Evolutionary conservation across 2,329 filamentous ascomycete genomes (phyloP).

Genomic region (Daldinia eschscholtzii): DNA sequence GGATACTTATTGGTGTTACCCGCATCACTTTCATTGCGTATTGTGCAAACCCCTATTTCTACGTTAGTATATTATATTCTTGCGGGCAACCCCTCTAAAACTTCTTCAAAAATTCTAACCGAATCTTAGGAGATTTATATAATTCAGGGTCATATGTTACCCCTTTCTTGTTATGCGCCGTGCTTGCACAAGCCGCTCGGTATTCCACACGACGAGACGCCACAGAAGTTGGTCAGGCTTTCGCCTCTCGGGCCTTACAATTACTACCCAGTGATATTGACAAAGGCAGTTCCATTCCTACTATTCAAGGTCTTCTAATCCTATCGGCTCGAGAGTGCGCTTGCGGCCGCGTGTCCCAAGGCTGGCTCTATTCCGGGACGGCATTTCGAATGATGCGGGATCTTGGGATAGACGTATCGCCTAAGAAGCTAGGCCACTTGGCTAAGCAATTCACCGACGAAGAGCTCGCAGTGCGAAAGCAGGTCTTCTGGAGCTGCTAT

Average conservation of each 20-base stretch:
- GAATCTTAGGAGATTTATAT: neutral
- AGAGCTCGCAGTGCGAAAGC: slow-evolving; percentile 35
- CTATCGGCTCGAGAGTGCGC: slow-evolving; percentile 21
- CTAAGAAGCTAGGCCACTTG: slow-evolving; percentile 33
- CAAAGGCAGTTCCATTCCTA: slow-evolving; percentile 36
- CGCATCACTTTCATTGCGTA: slow-evolving; percentile 32
- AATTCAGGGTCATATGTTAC: neutral
- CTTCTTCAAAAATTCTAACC: neutral
- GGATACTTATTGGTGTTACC: slow-evolving; percentile 32
- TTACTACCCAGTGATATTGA: slow-evolving; percentile 25
- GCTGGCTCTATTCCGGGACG: slow-evolving; percentile 40
- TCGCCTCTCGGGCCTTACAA: slow-evolving; percentile 27
- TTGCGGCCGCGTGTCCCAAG: slow-evolving; percentile 34
- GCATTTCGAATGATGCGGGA: slow-evolving; percentile 42
- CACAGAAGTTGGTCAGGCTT: slow-evolving; percentile 14
- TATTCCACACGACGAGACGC: slow-evolving; percentile 3
- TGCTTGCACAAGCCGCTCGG: slow-evolving; percentile 6
- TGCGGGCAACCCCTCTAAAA: neutral
- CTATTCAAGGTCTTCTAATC: slow-evolving; percentile 31
- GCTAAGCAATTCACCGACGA: slow-evolving; percentile 27
- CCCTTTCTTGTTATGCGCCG: neutral
- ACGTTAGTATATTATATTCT: slow-evolving; percentile 14
- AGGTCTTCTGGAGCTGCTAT: slow-evolving; percentile 40
- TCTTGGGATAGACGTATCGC: slow-evolving; percentile 36
- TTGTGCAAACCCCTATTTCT: slow-evolving; percentile 30